phyloP scores from a whole-genome alignment of 129 eudicot species.

The Calendula officinalis region DNA sequence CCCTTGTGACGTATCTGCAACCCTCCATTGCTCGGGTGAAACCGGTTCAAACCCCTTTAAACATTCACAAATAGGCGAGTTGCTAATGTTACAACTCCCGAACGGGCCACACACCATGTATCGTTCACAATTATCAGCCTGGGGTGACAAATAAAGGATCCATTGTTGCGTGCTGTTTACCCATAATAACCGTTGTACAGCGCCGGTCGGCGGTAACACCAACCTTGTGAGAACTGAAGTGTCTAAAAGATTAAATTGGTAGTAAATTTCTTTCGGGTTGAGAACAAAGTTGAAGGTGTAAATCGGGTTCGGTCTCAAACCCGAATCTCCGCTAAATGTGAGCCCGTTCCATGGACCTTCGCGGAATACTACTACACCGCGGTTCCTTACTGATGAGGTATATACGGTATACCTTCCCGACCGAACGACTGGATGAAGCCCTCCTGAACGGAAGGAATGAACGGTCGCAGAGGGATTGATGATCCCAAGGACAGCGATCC shows the following conservation, averaged over 20 bases:
- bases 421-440: no score
- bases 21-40: constrained; percentile 29
- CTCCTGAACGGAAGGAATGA: no score
- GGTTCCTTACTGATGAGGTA: not conserved
- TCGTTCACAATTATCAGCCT: constrained; percentile 26
- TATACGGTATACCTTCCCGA: no score
- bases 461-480: no score
- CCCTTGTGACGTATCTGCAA: constrained; percentile 45
- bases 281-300: constrained; percentile 19
- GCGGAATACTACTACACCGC: constrained; percentile 10
- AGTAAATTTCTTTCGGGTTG: constrained; percentile 20
- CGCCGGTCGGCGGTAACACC: constrained; percentile 21
- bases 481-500: no score
- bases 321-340: constrained; percentile 21
- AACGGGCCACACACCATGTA: constrained; percentile 38
- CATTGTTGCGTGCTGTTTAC: constrained; percentile 8
- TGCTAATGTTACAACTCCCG: constrained; percentile 34
- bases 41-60: constrained; percentile 40
- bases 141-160: constrained; percentile 10
- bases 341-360: constrained; percentile 38
- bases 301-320: constrained; percentile 16
- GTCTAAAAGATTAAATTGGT: constrained; percentile 7
- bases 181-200: constrained; percentile 24
- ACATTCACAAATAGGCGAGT: constrained; percentile 38
- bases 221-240: constrained; percentile 14